Conservation (phyloP, 352 stramenopile genomes). For the Thalassiosira mediterranea region DNA sequence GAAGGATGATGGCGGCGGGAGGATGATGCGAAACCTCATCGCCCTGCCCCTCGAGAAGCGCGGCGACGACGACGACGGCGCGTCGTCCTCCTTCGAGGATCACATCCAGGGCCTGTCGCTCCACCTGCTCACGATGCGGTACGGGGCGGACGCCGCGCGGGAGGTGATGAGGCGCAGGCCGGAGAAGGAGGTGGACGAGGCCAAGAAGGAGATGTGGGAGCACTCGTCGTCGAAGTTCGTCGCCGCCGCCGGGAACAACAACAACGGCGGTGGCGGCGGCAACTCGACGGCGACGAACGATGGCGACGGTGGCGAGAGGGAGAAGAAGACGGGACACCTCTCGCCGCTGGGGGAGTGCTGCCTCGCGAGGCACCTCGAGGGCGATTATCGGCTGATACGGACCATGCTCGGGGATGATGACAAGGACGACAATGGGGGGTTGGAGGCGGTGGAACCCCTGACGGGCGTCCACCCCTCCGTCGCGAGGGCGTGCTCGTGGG, state of each 20-base stretch:
- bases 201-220: conserved; percentile 4
- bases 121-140: conserved; percentile 26
- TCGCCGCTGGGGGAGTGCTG: conserved; percentile 25
- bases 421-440: neutral
- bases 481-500: conserved; percentile 16
- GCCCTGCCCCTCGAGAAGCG: conserved; percentile 6
- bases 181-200: neutral
- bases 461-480: conserved; percentile 13
- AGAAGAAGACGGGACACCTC: neutral
- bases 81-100: conserved; percentile 4
- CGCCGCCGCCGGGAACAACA: neutral
- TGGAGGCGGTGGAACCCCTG: neutral
- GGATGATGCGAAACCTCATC: conserved; percentile 8
- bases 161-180: neutral
- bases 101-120: conserved; percentile 15
- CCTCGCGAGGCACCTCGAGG: conserved; percentile 14
- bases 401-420: conserved; percentile 21
- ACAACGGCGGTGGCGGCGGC: too few species aligned
- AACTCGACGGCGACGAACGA: too few species aligned
- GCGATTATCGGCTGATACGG: conserved; percentile 34
- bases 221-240: conserved; percentile 3
- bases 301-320: too few species aligned
- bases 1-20: neutral
- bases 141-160: conserved; percentile 3
- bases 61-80: neutral